Conservation (phyloP, 441 rosid genomes). For the Erodium trifolium region DNA sequence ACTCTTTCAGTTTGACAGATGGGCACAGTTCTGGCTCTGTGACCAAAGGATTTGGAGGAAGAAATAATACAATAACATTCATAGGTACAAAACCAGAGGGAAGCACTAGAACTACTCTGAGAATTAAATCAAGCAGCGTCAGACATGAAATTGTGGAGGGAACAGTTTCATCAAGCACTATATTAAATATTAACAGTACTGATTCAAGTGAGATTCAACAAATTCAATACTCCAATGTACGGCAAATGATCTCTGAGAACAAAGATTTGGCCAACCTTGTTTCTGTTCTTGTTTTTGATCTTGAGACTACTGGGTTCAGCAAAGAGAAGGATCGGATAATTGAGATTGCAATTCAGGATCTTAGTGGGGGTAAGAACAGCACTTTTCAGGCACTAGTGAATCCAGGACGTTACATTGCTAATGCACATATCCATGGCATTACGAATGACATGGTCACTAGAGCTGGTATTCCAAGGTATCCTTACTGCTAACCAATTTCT, state of each 20-base stretch:
- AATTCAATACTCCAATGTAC: slow-evolving; percentile 30
- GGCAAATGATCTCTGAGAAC: slow-evolving; percentile 38
- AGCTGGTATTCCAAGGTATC: slow-evolving; percentile 74
- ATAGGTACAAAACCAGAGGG: slow-evolving; percentile 39
- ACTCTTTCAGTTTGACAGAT: not conserved
- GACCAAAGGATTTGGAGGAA: slow-evolving; percentile 41
- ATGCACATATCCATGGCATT: slow-evolving; percentile 54
- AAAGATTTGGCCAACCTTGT: slow-evolving; percentile 46
- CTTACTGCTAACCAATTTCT: slow-evolving; percentile 10
- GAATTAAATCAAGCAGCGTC: slow-evolving; percentile 27
- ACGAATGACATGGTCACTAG: slow-evolving; percentile 57
- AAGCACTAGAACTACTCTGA: slow-evolving; percentile 26
- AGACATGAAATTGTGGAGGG: slow-evolving; percentile 34
- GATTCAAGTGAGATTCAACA: slow-evolving; percentile 28
- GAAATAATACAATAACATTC: slow-evolving; percentile 40
- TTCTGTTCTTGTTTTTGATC: slow-evolving; percentile 56
- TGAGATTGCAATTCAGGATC: slow-evolving; percentile 77
- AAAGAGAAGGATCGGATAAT: slow-evolving; percentile 47
- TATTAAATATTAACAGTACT: slow-evolving; percentile 28
- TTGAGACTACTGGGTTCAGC: slow-evolving; percentile 72
- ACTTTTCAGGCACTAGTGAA: slow-evolving; percentile 75
- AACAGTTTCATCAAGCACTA: slow-evolving; percentile 33
- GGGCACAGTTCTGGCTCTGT: slow-evolving; percentile 24
- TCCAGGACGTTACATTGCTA: slow-evolving; percentile 48
- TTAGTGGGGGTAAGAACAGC: slow-evolving; percentile 74